phyloP scores from a whole-genome alignment of 768 basidiomycete species.

The Grammothele lineata region DNA sequence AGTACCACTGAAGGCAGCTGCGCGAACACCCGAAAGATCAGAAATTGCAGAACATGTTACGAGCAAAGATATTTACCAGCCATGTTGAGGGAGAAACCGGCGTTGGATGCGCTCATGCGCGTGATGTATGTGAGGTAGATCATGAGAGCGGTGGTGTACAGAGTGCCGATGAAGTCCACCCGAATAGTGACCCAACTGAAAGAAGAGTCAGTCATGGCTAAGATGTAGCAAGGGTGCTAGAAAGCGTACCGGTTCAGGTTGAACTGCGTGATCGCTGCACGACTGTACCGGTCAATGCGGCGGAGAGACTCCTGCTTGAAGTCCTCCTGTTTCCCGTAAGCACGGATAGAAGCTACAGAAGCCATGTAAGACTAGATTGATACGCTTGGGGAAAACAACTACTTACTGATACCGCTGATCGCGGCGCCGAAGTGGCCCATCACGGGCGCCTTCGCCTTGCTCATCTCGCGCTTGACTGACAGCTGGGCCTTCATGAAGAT shows the following conservation, averaged over 20 bases:
- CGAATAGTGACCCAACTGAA: conserved; percentile 42
- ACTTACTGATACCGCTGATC: conserved; percentile 42
- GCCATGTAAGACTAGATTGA: not conserved
- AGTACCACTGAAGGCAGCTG: conserved; percentile 46
- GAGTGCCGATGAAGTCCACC: conserved; percentile 48
- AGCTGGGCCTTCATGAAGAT: conserved; percentile 54
- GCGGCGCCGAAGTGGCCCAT: conserved; percentile 49
- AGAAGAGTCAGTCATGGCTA: no score
- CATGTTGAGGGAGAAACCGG: conserved; percentile 35
- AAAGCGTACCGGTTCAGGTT: conserved; percentile 33
- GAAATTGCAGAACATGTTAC: not conserved
- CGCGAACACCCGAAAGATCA: not conserved
- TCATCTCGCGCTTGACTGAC: conserved; percentile 52
- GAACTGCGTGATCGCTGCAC: conserved; percentile 37
- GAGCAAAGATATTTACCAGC: conserved; percentile 43
- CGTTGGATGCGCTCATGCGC: conserved; percentile 34
- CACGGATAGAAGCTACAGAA: conserved; percentile 41
- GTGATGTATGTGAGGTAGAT: conserved; percentile 43
- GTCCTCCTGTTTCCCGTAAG: conserved; percentile 46
- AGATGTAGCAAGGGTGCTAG: not conserved
- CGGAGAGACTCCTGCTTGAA: conserved; percentile 36
- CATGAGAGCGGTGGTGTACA: conserved; percentile 45
- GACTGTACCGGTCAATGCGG: conserved; percentile 44
- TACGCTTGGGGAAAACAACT: conserved; percentile 10
- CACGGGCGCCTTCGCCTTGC: conserved; percentile 43